A percentile compares a stretch with the other conserved stretches of the same genome.
These are phyloP conservation scores for Asclepias syriaca DNA, from an alignment of 257 asterid species.

Conservation along the genomic window DNA sequence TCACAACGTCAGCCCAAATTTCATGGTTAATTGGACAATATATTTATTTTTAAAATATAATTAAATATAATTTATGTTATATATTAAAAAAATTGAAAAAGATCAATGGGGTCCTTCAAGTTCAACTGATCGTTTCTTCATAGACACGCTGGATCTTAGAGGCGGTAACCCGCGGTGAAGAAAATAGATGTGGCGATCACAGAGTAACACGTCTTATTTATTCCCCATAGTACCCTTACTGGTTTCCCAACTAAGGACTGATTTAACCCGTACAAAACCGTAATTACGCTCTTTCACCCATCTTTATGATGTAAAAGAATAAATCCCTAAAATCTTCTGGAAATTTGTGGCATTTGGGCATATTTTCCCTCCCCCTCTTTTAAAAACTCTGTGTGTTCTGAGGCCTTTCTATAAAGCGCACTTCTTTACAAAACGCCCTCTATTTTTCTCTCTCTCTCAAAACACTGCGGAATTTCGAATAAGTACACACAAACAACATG, in stretches of 20 bases:
- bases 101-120: neutral
- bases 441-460: slow-evolving; percentile 11
- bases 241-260: neutral
- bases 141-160: neutral
- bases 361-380: slow-evolving; percentile 12
- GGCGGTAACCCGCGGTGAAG: neutral
- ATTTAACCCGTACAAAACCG: neutral
- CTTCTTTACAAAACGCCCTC: neutral
- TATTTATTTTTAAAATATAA: too few species aligned
- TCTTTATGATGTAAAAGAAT: neutral
- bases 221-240: neutral
- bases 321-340: neutral
- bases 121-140: neutral
- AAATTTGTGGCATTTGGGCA: neutral
- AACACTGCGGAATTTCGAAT: neutral
- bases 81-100: too few species aligned
- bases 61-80: too few species aligned
- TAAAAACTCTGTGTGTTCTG: neutral
- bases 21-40: too few species aligned
- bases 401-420: neutral
- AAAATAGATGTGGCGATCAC: neutral
- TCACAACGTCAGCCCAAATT: too few species aligned
- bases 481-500: slow-evolving; percentile 26
- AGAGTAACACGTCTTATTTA: too few species aligned
- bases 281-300: neutral